Percentiles rank a stretch among this genome's conserved stretches.
phyloP scores from a whole-genome alignment of 352 stramenopile species.

The Pythium phragmitis region DNA sequence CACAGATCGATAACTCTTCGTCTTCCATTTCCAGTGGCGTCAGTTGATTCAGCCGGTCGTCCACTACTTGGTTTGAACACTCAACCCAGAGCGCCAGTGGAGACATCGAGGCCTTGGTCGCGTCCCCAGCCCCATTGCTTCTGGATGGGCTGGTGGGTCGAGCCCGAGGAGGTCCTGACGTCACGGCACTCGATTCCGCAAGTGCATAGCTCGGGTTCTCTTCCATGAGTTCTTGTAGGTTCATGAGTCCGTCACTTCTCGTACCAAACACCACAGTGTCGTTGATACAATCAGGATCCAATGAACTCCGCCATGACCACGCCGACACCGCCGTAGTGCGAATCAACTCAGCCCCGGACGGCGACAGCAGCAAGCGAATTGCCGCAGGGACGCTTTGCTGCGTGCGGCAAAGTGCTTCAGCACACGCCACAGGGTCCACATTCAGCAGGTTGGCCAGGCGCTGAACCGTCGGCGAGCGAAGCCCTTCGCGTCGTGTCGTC shows the following conservation, averaged over 20 bases:
- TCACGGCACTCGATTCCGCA: conserved; percentile 51
- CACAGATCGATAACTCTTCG: conserved; percentile 59
- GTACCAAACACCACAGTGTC: not conserved
- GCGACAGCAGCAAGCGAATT: conserved; percentile 60
- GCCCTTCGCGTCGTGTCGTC: conserved; percentile 17
- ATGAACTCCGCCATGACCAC: not conserved
- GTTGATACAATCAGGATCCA: not conserved
- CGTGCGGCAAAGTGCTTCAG: conserved; percentile 52
- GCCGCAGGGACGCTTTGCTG: conserved; percentile 50
- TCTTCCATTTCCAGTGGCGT: conserved; percentile 60
- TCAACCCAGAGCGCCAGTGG: conserved; percentile 67
- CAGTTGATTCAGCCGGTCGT: conserved; percentile 61
- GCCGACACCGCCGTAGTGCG: not conserved
- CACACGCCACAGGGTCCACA: conserved; percentile 49
- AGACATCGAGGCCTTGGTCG: conserved; percentile 26
- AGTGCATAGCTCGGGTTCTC: conserved; percentile 82
- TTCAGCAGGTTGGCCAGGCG: conserved; percentile 54
- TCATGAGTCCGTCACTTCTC: conserved; percentile 32
- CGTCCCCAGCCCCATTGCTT: conserved; percentile 33
- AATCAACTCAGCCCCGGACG: conserved; percentile 33
- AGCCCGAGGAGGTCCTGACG: conserved; percentile 24
- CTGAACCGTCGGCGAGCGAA: conserved; percentile 36
- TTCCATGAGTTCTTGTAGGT: conserved; percentile 68
- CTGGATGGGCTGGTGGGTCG: conserved; percentile 50
- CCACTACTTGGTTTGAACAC: conserved; percentile 48